Conservation (phyloP, 2,329 filamentous ascomycete species). For the Aspergillus hortae region DNA sequence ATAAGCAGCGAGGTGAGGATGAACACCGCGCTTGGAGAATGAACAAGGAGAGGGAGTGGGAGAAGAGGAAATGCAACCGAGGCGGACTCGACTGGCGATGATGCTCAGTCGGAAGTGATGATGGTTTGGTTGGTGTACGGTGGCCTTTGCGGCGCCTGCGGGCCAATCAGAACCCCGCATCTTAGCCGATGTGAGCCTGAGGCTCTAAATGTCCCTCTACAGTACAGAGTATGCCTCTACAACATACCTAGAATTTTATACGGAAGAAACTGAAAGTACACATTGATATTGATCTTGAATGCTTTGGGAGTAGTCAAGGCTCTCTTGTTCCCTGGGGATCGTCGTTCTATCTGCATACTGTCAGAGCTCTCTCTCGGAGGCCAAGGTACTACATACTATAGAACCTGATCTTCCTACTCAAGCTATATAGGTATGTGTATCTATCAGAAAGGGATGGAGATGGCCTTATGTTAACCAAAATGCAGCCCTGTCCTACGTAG, state of each 20-base stretch:
- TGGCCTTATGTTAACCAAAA: no score
- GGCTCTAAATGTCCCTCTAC: neutral
- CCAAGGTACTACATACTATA: no score
- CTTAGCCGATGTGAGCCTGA: constrained; percentile 14
- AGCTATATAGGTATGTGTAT: no score
- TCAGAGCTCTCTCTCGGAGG: no score
- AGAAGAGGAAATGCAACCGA: constrained; percentile 7
- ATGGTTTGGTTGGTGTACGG: constrained; percentile 29
- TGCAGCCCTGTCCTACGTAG: no score
- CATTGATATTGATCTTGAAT: no score
- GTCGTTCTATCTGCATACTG: neutral
- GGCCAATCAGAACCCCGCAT: constrained; percentile 32
- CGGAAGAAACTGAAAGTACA: no score
- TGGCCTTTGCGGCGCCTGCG: constrained; percentile 33
- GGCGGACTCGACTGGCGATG: constrained; percentile 8
- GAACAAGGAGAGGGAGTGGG: constrained; percentile 7
- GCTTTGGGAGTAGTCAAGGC: no score
- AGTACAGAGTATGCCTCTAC: no score
- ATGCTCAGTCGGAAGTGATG: constrained; percentile 2
- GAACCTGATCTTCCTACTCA: no score
- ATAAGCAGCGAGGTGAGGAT: neutral
- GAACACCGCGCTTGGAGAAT: constrained; percentile 3
- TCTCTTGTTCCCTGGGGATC: neutral
- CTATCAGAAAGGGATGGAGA: no score
- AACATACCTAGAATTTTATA: no score